Evolutionary conservation across 2,329 filamentous ascomycete genomes (phyloP), one percentile per base, ranked within the genome.

Genomic region (Talaromyces amestolkiae): DNA sequence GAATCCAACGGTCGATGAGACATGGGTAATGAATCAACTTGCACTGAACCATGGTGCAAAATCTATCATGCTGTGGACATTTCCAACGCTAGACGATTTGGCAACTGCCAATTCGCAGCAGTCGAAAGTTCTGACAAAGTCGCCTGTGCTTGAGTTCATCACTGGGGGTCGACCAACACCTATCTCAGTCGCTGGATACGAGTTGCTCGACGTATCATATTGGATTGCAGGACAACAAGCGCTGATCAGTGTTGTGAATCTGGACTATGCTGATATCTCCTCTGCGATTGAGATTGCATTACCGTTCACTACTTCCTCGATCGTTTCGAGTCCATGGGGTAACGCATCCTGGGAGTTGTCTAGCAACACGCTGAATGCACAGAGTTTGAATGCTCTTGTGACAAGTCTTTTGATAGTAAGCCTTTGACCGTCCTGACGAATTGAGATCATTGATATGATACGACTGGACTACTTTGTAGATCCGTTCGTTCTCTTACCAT

Each of bases 1-100:
- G 24, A 43, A 66, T 43, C 64, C 64, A 1, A 66, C 64, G 9
- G 53, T 58, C 1, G 35, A 54, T 31, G 64, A 66, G 24, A 66
- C 64, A 17, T 66, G 64, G 64, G 64, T 66, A 1, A 66, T 66
- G 64, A 66, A 66, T 17, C 64, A 66, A 11, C 43, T 66, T 37
- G 56, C 51, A 2, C 17, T 66, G n/a, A 66, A 66, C 7, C 64
- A 66, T n/a, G 59, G 59, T n/a, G 64, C 64, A 13, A 66, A 66
- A 15, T 66, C 64, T 1, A 66, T 66, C 7, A 66, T 66, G 64
- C 33, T 63, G 13, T 66, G 64, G 64, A 54, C 59, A 4, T 66
- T 63, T 6, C 64, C 64, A 13, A 63, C 64, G 6, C 9, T 41
- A 9, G 64, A 59, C 37, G 41, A 53, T 45, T 31, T 66, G 17